Evolutionary conservation across 2,329 filamentous ascomycete genomes (phyloP).

Genomic region (Fusarium verrucosum): DNA sequence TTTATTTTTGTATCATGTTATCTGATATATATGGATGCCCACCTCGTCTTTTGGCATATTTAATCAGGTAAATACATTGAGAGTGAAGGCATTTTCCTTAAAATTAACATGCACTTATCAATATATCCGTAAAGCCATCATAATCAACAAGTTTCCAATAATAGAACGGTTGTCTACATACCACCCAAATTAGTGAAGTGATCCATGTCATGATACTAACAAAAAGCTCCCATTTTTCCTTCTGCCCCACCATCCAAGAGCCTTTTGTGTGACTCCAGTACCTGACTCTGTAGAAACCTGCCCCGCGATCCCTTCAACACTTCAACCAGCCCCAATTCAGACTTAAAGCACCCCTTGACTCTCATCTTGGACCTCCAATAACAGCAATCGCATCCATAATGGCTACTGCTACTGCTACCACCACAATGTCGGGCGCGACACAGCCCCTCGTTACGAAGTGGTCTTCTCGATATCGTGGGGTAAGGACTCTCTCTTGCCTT

Average conservation of each 20-base stretch:
- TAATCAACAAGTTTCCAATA: no score
- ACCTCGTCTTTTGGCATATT: no score
- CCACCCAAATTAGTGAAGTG: background rate
- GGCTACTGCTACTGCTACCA: constrained; percentile 36
- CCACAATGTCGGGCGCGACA: constrained; percentile 31
- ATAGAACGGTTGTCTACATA: no score
- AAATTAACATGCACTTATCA: no score
- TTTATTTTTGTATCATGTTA: background rate
- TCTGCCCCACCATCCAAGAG: constrained; percentile 25
- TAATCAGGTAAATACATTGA: no score
- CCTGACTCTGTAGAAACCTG: constrained; percentile 3
- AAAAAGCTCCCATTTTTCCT: constrained; percentile 10
- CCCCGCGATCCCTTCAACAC: constrained; percentile 35
- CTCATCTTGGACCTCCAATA: background rate
- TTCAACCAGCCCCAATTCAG: background rate
- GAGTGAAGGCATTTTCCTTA: no score
- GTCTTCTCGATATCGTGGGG: constrained; percentile 70
- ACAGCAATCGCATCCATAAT: constrained; percentile 21
- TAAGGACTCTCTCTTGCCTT: constrained; percentile 48
- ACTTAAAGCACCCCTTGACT: background rate
- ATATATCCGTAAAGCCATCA: no score
- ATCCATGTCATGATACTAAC: constrained; percentile 23
- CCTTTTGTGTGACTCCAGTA: constrained; percentile 25
- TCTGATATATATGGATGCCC: no score
- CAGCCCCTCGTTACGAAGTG: constrained; percentile 64